These are phyloP conservation scores for Hanseniaspora hatyaiensis DNA, from an alignment of 805 yeast genomes.

Conservation along the genomic window DNA sequence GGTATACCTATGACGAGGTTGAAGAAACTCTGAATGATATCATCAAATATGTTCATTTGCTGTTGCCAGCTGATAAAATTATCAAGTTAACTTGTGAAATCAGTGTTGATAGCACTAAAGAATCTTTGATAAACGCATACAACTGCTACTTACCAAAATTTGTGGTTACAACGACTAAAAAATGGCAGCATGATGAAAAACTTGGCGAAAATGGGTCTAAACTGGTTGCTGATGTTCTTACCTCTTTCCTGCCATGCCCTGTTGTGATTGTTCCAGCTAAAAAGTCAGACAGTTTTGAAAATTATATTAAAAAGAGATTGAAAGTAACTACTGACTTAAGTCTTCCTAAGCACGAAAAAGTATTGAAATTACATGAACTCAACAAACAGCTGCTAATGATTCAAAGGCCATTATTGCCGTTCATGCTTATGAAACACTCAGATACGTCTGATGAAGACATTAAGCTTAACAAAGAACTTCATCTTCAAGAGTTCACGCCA, in stretches of 20 bases:
- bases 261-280: slow-evolving; percentile 26
- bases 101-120: slow-evolving; percentile 24
- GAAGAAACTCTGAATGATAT: slow-evolving; percentile 22
- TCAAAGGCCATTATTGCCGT: slow-evolving; percentile 1
- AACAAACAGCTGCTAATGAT: slow-evolving; percentile 5
- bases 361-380: neutral
- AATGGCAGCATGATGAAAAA: slow-evolving; percentile 22
- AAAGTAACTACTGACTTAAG: slow-evolving; percentile 10
- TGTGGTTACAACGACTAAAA: slow-evolving; percentile 22
- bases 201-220: slow-evolving; percentile 24
- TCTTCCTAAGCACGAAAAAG: slow-evolving; percentile 17
- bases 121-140: slow-evolving; percentile 24
- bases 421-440: neutral
- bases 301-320: slow-evolving; percentile 7
- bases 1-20: slow-evolving; percentile 24
- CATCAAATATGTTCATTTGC: slow-evolving; percentile 21
- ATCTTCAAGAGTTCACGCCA: slow-evolving; percentile 2
- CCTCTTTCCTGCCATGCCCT: slow-evolving; percentile 26
- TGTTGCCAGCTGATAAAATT: slow-evolving; percentile 21
- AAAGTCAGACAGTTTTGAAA: slow-evolving; percentile 25
- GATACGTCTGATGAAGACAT: neutral
- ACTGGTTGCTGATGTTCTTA: slow-evolving; percentile 22
- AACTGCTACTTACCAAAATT: slow-evolving; percentile 29
- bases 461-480: slow-evolving; percentile 1
- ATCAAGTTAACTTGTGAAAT: slow-evolving; percentile 29